Percentiles rank a stretch among this genome's conserved stretches.
phyloP scores from a whole-genome alignment of 768 basidiomycete genomes.

The Rossbeevera mucosa region DNA sequence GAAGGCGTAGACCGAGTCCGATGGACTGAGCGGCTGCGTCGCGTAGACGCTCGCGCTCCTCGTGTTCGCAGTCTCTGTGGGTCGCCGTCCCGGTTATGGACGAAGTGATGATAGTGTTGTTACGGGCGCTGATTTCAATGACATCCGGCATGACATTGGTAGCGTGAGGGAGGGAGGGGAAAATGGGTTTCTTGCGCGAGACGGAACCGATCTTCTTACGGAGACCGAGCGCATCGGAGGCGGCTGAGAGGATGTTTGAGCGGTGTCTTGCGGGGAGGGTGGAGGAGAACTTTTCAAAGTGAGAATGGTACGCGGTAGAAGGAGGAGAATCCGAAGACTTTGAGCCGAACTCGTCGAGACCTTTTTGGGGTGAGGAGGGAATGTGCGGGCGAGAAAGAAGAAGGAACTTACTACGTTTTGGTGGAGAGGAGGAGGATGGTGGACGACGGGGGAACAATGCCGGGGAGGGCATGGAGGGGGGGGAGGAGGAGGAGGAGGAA shows the following conservation, averaged over 20 bases:
- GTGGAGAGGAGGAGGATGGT: constrained; percentile 6
- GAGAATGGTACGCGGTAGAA: constrained; percentile 9
- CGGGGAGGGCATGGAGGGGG: background rate
- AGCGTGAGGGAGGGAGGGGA: constrained; percentile 24
- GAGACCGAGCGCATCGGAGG: constrained; percentile 47
- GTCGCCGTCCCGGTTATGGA: constrained; percentile 20
- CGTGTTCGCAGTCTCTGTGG: constrained; percentile 52
- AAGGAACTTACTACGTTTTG: background rate
- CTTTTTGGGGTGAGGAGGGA: constrained; percentile 5
- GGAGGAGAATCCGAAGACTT: constrained; percentile 2
- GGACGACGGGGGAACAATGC: constrained; percentile 17
- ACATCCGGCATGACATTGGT: constrained; percentile 57
- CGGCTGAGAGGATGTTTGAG: constrained; percentile 47
- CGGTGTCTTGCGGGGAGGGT: constrained; percentile 33
- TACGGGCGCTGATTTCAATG: constrained; percentile 62
- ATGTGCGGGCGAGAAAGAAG: background rate
- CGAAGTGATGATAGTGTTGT: constrained; percentile 17
- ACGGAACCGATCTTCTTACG: constrained; percentile 38
- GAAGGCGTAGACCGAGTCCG: constrained; percentile 54
- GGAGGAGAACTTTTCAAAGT: constrained; percentile 2
- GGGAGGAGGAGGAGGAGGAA: constrained; percentile 1
- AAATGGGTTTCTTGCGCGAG: constrained; percentile 37
- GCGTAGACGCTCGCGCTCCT: constrained; percentile 70
- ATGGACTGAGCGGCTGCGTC: constrained; percentile 75
- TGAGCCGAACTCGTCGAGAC: constrained; percentile 16